Conservation (phyloP, 176 grass and related monocot species). For the Zea mays region DNA sequence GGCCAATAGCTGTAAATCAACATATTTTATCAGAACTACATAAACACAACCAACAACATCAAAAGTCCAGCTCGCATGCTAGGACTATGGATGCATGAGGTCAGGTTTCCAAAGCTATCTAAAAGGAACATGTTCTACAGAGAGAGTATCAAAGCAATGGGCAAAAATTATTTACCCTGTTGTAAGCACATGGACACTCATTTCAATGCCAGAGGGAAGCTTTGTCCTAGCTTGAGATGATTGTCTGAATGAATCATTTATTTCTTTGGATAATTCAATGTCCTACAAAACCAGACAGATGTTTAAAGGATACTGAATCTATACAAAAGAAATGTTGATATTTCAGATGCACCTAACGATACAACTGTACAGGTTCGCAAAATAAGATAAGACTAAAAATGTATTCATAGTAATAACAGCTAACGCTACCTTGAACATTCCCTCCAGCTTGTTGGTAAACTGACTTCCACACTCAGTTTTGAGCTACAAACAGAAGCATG, state of each 20-base stretch:
- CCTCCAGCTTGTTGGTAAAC: constrained; percentile 98
- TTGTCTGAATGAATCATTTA: constrained; percentile 99
- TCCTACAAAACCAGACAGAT: constrained; percentile 53
- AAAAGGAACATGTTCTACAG: background rate
- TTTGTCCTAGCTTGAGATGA: constrained; percentile 98
- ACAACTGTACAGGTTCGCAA: constrained; percentile 16
- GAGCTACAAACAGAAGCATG: constrained; percentile 63
- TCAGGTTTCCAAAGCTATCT: constrained; percentile 16
- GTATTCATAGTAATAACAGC: constrained; percentile 16
- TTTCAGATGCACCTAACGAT: background rate
- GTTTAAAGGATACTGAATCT: constrained; percentile 10
- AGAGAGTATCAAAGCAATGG: background rate
- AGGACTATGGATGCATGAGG: background rate
- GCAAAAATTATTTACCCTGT: constrained; percentile 59
- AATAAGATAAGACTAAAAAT: constrained; percentile 24
- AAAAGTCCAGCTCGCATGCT: constrained; percentile 6
- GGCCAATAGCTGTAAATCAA: constrained; percentile 90
- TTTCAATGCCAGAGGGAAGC: constrained; percentile 94
- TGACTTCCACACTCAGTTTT: constrained; percentile 99
- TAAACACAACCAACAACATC: constrained; percentile 23
- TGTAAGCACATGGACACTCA: constrained; percentile 99
- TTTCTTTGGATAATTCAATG: constrained; percentile 98
- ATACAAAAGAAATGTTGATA: constrained; percentile 17
- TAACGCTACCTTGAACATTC: constrained; percentile 93
- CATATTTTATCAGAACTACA: constrained; percentile 26